Evolutionary conservation across 2,329 filamentous ascomycete species (phyloP).

Genomic region (Penicillium nordicum): DNA sequence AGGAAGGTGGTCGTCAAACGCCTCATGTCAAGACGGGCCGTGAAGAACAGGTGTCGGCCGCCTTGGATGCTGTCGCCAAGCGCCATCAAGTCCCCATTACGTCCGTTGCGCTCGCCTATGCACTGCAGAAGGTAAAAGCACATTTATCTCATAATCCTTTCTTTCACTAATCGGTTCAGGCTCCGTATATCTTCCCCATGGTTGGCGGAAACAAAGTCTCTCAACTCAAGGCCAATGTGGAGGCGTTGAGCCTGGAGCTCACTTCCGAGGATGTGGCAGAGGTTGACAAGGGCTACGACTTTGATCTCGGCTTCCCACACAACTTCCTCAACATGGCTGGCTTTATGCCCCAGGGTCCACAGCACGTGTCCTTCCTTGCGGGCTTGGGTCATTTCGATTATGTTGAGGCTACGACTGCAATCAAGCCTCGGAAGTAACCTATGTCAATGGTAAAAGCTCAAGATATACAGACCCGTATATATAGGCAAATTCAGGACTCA

Average conservation of each 20-base stretch:
- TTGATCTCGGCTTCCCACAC: constrained; percentile 56
- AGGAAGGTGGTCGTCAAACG: not conserved
- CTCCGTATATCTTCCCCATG: constrained; percentile 53
- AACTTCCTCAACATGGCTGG: constrained; percentile 12
- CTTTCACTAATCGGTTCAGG: not conserved
- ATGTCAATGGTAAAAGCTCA: too few species aligned
- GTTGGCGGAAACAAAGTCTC: constrained; percentile 51
- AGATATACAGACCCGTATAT: too few species aligned
- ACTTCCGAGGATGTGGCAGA: constrained; percentile 52
- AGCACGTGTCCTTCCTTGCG: not conserved
- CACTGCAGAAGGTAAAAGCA: constrained; percentile 42
- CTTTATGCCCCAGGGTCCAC: not conserved
- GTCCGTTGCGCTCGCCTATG: constrained; percentile 48
- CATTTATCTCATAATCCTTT: too few species aligned
- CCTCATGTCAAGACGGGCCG: constrained; percentile 8
- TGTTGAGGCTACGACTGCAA: not conserved
- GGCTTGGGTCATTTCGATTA: not conserved
- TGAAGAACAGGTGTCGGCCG: constrained; percentile 16
- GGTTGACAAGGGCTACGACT: constrained; percentile 51
- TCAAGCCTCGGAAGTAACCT: not conserved
- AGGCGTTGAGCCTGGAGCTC: constrained; percentile 50
- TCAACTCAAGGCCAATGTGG: constrained; percentile 53
- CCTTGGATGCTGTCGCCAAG: constrained; percentile 19
- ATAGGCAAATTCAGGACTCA: too few species aligned
- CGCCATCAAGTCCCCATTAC: not conserved